Evolutionary conservation across 1,284 basidiomycete genomes (phyloP).

Genomic region (Earliella scabrosa): DNA sequence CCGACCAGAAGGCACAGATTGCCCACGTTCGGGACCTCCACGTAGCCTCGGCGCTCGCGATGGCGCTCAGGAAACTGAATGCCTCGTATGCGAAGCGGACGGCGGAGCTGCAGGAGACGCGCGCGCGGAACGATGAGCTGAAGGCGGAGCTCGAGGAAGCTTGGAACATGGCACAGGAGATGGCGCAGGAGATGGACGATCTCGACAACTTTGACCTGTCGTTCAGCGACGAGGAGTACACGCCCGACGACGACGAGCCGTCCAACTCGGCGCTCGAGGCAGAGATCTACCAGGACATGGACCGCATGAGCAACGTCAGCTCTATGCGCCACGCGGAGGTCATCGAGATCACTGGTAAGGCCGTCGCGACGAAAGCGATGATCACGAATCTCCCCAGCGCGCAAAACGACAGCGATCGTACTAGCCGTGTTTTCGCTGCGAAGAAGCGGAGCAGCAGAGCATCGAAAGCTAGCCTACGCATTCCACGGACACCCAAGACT

Average conservation of each 20-base stretch:
- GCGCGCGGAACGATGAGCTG: conserved; percentile 53
- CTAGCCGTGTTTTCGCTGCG: conserved; percentile 56
- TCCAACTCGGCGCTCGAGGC: conserved; percentile 40
- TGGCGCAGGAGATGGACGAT: conserved; percentile 72
- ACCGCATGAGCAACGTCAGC: conserved; percentile 22
- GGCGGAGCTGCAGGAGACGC: conserved; percentile 53
- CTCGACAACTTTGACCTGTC: conserved; percentile 39
- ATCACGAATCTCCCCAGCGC: conserved; percentile 26
- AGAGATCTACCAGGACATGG: conserved; percentile 29
- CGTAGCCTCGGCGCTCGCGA: conserved; percentile 71
- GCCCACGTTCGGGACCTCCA: conserved; percentile 63
- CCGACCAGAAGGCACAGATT: conserved; percentile 69
- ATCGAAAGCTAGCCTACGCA: conserved; percentile 61
- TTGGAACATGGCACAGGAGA: conserved; percentile 74
- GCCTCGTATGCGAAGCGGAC: conserved; percentile 69
- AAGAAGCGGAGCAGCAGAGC: conserved; percentile 59
- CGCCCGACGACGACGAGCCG: conserved; percentile 34
- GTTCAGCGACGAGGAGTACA: conserved; percentile 36
- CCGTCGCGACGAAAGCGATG: conserved; percentile 36
- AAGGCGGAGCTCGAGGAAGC: conserved; percentile 79
- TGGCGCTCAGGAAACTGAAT: conserved; percentile 79
- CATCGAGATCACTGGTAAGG: conserved; percentile 38
- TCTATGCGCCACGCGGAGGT: conserved; percentile 36
- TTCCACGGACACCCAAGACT: conserved; percentile 39
- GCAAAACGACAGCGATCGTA: conserved; percentile 19